These are phyloP conservation scores for Metschnikowia gelsemii DNA, from an alignment of 805 yeast genomes.

Conservation along the genomic window DNA sequence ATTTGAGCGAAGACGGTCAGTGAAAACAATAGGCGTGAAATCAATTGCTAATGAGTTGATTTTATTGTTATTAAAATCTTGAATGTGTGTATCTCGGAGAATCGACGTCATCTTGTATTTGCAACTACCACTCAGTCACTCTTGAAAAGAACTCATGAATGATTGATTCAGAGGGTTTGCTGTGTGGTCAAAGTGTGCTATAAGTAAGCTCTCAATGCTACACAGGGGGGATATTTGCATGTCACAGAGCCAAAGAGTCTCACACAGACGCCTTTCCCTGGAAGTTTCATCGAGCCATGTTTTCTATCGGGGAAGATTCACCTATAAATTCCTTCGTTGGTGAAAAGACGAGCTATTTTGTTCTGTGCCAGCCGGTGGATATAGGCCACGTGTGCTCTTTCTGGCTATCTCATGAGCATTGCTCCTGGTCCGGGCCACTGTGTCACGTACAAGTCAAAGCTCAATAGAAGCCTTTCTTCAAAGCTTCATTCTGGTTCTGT, in stretches of 20 bases:
- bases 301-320: slow-evolving; percentile 69
- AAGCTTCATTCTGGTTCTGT: too few species aligned
- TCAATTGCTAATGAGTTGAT: too few species aligned
- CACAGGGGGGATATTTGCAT: slow-evolving; percentile 81
- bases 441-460: slow-evolving; percentile 82
- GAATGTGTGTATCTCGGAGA: too few species aligned
- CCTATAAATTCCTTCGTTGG: slow-evolving; percentile 87
- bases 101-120: too few species aligned
- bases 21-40: too few species aligned
- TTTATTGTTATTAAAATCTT: too few species aligned
- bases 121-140: too few species aligned
- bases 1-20: too few species aligned
- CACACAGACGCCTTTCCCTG: slow-evolving; percentile 76
- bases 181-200: slow-evolving; percentile 66
- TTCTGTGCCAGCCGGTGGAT: slow-evolving; percentile 88
- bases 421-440: slow-evolving; percentile 69
- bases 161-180: too few species aligned
- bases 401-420: slow-evolving; percentile 71
- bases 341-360: slow-evolving; percentile 90
- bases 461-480: slow-evolving; percentile 65
- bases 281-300: slow-evolving; percentile 83
- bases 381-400: slow-evolving; percentile 94
- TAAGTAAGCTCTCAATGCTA: slow-evolving; percentile 95
- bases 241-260: slow-evolving; percentile 71
- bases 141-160: too few species aligned